phyloP scores from a whole-genome alignment of 371 early-diverging fungal species.

The Lichtheimia ornata region DNA sequence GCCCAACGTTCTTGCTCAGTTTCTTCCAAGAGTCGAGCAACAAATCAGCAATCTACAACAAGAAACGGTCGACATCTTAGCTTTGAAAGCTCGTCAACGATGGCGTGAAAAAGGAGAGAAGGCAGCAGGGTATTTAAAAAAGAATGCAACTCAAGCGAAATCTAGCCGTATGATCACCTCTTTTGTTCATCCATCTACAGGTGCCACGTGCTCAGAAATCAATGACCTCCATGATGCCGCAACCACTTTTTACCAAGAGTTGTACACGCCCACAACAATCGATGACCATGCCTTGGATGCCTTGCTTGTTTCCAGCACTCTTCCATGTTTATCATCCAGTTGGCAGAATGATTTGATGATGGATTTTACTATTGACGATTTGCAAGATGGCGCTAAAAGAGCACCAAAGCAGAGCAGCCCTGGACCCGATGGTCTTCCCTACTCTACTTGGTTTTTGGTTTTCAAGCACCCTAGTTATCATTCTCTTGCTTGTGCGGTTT shows the following conservation, averaged over 20 bases:
- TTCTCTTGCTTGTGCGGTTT: slow-evolving; percentile 1
- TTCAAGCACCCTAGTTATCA: slow-evolving; percentile 5
- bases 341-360: not conserved
- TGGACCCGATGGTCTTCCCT: slow-evolving; percentile 8
- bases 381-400: not conserved
- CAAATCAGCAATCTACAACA: slow-evolving; percentile 5
- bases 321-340: not conserved
- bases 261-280: slow-evolving; percentile 5
- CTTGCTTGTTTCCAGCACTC: not conserved
- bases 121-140: slow-evolving; percentile 10
- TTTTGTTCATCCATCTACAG: slow-evolving; percentile 6
- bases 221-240: slow-evolving; percentile 5
- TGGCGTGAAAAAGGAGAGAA: slow-evolving; percentile 11
- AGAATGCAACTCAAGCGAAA: not conserved
- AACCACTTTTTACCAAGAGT: slow-evolving; percentile 1
- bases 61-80: slow-evolving; percentile 5
- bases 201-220: not conserved
- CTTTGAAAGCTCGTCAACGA: slow-evolving; percentile 2
- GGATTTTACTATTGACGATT: slow-evolving; percentile 9
- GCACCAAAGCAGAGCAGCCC: slow-evolving; percentile 9
- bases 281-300: not conserved
- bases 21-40: not conserved
- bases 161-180: not conserved
- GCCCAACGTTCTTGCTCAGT: not conserved
- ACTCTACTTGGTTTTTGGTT: slow-evolving; percentile 10